These are phyloP conservation scores for Lonicera japonica DNA, from an alignment of 129 eudicot species.

Conservation along the genomic window DNA sequence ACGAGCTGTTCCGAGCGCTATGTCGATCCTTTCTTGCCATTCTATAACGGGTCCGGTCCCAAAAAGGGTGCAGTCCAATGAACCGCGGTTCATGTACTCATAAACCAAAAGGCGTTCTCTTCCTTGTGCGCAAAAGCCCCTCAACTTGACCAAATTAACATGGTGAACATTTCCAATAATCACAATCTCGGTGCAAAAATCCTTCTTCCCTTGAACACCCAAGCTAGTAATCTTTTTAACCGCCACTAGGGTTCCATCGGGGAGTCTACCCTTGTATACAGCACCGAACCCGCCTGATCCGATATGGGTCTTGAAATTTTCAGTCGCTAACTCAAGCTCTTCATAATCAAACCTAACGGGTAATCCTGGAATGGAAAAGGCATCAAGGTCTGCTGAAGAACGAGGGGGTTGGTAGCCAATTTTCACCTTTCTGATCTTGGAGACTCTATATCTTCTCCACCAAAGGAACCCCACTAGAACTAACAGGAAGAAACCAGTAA, in stretches of 20 bases:
- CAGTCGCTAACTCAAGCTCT: constrained; percentile 61
- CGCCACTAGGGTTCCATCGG: constrained; percentile 65
- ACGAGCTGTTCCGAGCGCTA: constrained; percentile 75
- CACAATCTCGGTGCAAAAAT: constrained; percentile 77
- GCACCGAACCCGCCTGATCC: constrained; percentile 92
- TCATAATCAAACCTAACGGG: constrained; percentile 53
- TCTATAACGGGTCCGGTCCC: constrained; percentile 69
- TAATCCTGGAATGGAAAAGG: constrained; percentile 69
- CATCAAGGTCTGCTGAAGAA: constrained; percentile 38
- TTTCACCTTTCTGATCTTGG: constrained; percentile 1
- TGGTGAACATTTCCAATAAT: constrained; percentile 84
- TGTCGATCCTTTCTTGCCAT: constrained; percentile 84
- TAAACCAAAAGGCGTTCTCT: constrained; percentile 71
- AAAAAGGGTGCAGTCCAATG: constrained; percentile 71
- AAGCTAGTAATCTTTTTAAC: constrained; percentile 63
- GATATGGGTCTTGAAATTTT: constrained; percentile 44
- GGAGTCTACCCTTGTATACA: constrained; percentile 63
- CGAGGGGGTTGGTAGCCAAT: not conserved
- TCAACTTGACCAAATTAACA: constrained; percentile 68
- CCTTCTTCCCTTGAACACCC: constrained; percentile 66
- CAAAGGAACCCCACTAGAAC: constrained; percentile 25
- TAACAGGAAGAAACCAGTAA: constrained; percentile 27
- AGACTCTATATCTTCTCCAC: constrained; percentile 30
- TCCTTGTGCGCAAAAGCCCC: constrained; percentile 71
- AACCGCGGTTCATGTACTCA: constrained; percentile 85